Base-by-base conservation (phyloP, 1,139 yeast species). In the Nadsonia commutata region DNA sequence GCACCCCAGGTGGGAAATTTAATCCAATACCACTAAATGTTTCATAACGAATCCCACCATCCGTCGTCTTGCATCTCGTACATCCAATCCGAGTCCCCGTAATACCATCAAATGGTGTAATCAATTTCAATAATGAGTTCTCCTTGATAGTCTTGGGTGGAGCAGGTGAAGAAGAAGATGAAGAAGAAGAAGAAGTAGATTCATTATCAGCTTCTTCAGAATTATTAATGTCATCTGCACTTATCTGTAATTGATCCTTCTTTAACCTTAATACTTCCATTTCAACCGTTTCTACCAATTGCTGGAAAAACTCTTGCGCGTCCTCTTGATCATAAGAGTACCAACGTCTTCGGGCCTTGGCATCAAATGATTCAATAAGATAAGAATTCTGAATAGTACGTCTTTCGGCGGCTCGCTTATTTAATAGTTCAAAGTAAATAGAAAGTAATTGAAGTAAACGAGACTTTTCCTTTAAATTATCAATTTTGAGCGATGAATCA, bases 301-400 rank as follows among this genome's bases (percentile, higher is more conserved):
- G 74, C 58, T 85, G 95, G 63, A 85, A 85, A 55, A 85, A 85
- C 58, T 85, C 96, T 61, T 86, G 95, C 0, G 95, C 95, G 62
- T 85, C 96, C 60, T 85, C 95, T 61, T 85, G 96, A 54, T 82
- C 85, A 56, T 84, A 83, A 1, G 95, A 90, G 40, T 78, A 63
- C 55, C 85, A 77, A 49, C 85, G 71, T 52, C 78, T 7, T 13
- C n/a, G 9, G 4, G 33, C 33, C n/a, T 27, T 27, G 4, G 33
- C 33, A 13, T 27, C 33, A 13, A 27, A 27, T 27, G 33, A 27
- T 27, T 27, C 33, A 3, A 27, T 27, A 13, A 27, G n/a, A 27
- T 27, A 16, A 11, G 33, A 27, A 13, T 27, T 27, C 33, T 13
- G 33, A 11, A 27, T 11, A 13, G 33, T 27, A 8, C 16, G 33